Evolutionary conservation across 345 rosid genomes (phyloP), one percentile per base, ranked within the genome.

Genomic region (Euphorbia lathyris): DNA sequence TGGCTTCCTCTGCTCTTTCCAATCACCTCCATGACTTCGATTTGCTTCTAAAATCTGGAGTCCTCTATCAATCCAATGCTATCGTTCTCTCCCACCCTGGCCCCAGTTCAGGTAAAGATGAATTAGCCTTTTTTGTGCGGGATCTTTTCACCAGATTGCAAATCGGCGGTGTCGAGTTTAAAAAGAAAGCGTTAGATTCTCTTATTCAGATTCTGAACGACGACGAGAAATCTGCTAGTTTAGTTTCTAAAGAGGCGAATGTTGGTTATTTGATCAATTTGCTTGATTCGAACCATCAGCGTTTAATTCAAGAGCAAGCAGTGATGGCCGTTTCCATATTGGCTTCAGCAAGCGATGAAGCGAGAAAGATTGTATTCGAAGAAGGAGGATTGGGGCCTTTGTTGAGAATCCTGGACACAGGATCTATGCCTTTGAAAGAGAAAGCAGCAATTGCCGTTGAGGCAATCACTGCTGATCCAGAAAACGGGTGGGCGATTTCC

Each of bases 111-210:
- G 82, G 64, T n/a, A 86, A 83, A 53, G 87, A 88, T 17, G 94
- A 88, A 38, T 70, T 87, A 9, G 78, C 72, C 1, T 75, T 91
- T 69, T 88, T 89, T 70, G 69, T 91, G 66, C 80, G 77, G 71
- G 95, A 91, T 73, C 85, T 91, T n/a, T 91, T 89, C 78, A 89
- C 95, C 29, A 75, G 97, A 17, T 72, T 91, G 45, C 97, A 91
- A 76, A 89, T 91, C 79, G 97, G 97, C 0, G 95, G 90, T 3
- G 63, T 74, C 3, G 97, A 91, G 82, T 89, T 87, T 78, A 91
- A 91, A 72, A 82, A 78, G 81, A 85, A 87, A 74, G 90, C 97
- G 0, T 53, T 91, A 0, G 95, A 87, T 30, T 91, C 97, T 12
- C 88, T 91, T 9, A 83, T 91, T 12, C 82, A 81, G 73, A 78